Evolutionary conservation across 208 protist species (phyloP), one percentile per base, ranked within the genome.

Genomic region (Leishmania mexicana): DNA sequence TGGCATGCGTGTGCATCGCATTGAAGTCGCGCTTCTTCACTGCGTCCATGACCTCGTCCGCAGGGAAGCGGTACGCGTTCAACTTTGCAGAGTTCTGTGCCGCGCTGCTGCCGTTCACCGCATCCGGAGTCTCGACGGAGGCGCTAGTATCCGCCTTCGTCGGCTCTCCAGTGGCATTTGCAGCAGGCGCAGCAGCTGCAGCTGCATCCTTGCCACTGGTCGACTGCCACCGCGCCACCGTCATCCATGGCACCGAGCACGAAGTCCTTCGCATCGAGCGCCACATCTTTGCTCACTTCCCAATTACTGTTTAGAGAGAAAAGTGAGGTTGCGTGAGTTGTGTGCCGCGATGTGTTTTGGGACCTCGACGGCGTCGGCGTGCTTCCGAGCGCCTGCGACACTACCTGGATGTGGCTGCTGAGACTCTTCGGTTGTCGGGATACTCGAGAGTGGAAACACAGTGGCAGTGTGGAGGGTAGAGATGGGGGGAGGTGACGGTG

Each of bases 21-120:
- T 79, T 85, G 58, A 96, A 91, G 87, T 96, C 89, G 6, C 91
- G 85, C 75, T 87, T 86, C 72, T 87, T 88, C 64, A 96, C 82
- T 7, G 93, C 91, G 35, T 82, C 77, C n/a, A 96, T 24, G 28
- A 95, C 85, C 40, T 93, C 91, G 62, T 87, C 79, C 11, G 90
- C 85, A 38, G 83, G 79, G 51, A 89, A 87, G 49, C 76, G 87
- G 73, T 91, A 89, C 71, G n/a, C 71, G 13, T 58, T 65, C 68
- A 76, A 38, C 45, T 68, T 57, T 42, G 72, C 72, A 10, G 35
- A 21, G 70, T 49, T 70, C 71, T 71, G 74, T 15, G 58, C 49
- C 17, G 45, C 11, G 42, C 19, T 58, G 79, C 31, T 47, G 45
- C 42, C 73, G 42, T 47, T 35, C 4, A n/a, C 80, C 74, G 83